These are phyloP conservation scores for Crataegus laevigata DNA, from an alignment of 306 rosid genomes.

Conservation along the genomic window DNA sequence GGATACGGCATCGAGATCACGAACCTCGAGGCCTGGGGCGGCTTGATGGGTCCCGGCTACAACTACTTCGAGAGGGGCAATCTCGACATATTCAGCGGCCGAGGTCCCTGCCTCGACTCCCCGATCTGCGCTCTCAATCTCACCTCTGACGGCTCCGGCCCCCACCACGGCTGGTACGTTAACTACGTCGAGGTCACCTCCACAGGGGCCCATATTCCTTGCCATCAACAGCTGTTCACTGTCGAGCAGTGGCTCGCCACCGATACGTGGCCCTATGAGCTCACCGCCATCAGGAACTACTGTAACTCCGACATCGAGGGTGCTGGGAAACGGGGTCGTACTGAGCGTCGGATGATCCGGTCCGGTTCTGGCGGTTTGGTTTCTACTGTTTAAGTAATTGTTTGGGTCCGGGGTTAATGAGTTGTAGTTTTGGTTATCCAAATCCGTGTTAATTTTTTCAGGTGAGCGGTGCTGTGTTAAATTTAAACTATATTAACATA, in stretches of 20 bases:
- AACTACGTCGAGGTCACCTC: conserved; percentile 71
- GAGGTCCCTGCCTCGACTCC: conserved; percentile 49
- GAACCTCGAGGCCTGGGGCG: conserved; percentile 63
- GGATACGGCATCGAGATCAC: conserved; percentile 52
- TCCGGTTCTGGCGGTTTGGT: background rate
- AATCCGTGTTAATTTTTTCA: background rate
- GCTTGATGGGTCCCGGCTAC: conserved; percentile 53
- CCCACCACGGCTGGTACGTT: conserved; percentile 84
- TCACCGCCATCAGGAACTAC: conserved; percentile 38
- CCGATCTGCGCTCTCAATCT: conserved; percentile 70
- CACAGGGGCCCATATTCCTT: conserved; percentile 47
- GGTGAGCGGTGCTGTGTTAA: background rate
- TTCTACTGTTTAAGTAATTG: background rate
- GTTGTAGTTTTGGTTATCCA: background rate
- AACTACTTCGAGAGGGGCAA: conserved; percentile 86
- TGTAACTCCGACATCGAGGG: conserved; percentile 18
- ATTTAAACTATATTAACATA: background rate
- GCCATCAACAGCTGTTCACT: conserved; percentile 38
- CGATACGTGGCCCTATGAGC: conserved; percentile 59
- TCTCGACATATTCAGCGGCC: conserved; percentile 79
- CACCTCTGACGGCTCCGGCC: conserved; percentile 68
- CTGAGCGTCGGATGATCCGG: conserved; percentile 1
- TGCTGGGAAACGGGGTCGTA: background rate
- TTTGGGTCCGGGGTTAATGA: background rate
- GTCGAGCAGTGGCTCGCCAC: conserved; percentile 84